Base-by-base conservation (phyloP, 768 basidiomycete species). In the Hydnum rufescens region DNA sequence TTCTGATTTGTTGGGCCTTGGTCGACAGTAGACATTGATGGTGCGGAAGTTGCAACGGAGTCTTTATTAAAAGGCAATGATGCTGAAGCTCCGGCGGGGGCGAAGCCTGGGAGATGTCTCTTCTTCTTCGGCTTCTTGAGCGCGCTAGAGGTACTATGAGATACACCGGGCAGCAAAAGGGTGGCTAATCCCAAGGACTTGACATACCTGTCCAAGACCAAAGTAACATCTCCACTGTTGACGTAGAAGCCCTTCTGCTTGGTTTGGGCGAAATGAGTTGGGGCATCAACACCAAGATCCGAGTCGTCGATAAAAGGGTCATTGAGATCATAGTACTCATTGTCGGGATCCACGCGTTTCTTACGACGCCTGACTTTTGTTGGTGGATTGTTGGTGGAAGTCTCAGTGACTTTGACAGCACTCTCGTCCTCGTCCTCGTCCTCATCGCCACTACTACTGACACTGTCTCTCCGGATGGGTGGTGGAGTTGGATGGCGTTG, bases 251-350 rank as follows among this genome's bases (percentile, higher is more conserved):
- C 88, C 54, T 82, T 78, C 60, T 92, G 87, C 64, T 83, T 87
- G 3, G 92, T 93, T 64, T 87, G 80, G 3, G 83, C 87, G 59
- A 90, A 84, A 66, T 75, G 87, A 2, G 82, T 89, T 3, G 93
- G 80, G 62, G 92, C 79, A 67, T 97, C 92, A 44, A 92, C 68
- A 25, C 77, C 80, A 53, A 93, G 70, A 62, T 97, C 93, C 1
- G 88, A 87, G 66, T 99, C 95, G 70, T 99, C 95, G 61, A 99
- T 95, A 68, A 97, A 97, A 0, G 87, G 83, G 66, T 99, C 95
- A 0, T 72, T 68, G 19, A 80, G 70, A 67, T 99, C 93, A 70
- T 99, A 99, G 60, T 89, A 86, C 61, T 83, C 85, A 22, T 76
- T 66, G 0, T 70, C 69, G 1, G 65, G 63, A 36, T 60, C 61